Evolutionary conservation across 257 asterid genomes (phyloP).

Genomic region (Scutellaria galericulata): DNA sequence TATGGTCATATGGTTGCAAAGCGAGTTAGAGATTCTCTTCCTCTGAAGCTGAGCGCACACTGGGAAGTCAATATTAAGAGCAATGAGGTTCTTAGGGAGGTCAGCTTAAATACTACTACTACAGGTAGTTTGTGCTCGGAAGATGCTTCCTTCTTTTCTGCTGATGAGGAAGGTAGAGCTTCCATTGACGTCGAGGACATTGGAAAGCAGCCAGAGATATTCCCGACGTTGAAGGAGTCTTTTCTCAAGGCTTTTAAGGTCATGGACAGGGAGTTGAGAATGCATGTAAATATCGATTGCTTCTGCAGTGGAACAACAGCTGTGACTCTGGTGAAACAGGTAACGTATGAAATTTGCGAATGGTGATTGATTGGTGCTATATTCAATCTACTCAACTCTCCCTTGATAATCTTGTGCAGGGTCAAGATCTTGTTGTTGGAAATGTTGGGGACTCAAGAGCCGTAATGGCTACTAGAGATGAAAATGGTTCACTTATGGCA

Average conservation of each 20-base stretch:
- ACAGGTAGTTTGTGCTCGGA: conserved; percentile 55
- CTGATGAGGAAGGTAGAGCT: conserved; percentile 61
- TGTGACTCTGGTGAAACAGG: conserved; percentile 93
- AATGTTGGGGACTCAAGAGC: conserved; percentile 95
- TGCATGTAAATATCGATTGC: conserved; percentile 70
- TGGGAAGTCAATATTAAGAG: conserved; percentile 77
- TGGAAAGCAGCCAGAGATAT: conserved; percentile 61
- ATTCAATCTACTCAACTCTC: conserved; percentile 3
- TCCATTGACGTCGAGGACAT: conserved; percentile 58
- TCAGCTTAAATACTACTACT: conserved; percentile 56
- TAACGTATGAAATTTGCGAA: conserved; percentile 22
- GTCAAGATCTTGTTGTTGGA: conserved; percentile 81
- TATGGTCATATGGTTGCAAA: conserved; percentile 93
- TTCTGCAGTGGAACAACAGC: conserved; percentile 98
- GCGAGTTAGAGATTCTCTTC: conserved; percentile 89
- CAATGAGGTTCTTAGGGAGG: conserved; percentile 67
- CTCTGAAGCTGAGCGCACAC: conserved; percentile 73
- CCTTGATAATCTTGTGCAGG: conserved; percentile 50
- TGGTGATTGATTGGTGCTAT: conserved; percentile 21
- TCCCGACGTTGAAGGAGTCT: conserved; percentile 74
- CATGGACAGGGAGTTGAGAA: conserved; percentile 88
- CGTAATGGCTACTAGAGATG: conserved; percentile 73
- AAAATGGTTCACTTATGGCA: conserved; percentile 57
- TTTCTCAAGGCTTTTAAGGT: conserved; percentile 83
- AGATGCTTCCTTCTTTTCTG: conserved; percentile 55